Conservation (phyloP, 1,139 yeast species). For the Lodderomyces metapsilosis region DNA sequence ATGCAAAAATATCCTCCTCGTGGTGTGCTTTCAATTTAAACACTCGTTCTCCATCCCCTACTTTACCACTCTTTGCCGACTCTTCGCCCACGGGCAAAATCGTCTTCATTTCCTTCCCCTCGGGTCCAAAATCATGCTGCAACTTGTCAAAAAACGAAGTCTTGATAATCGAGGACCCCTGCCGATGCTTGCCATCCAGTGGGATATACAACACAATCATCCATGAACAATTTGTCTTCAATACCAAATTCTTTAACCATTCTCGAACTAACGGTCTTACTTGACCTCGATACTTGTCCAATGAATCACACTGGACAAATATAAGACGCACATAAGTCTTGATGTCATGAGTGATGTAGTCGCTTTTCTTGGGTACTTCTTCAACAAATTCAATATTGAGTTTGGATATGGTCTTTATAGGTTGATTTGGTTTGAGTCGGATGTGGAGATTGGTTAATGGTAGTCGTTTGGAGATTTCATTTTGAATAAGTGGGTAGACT, state of each 20-base stretch:
- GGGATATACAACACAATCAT: conserved; percentile 58
- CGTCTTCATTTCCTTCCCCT: conserved; percentile 35
- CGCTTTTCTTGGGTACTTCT: conserved; percentile 48
- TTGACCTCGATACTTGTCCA: conserved; percentile 74
- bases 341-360: conserved; percentile 4
- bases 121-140: conserved; percentile 58
- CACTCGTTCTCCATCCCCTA: conserved; percentile 33
- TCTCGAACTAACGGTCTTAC: conserved; percentile 79
- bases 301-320: conserved; percentile 61
- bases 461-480: conserved; percentile 51
- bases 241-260: conserved; percentile 64
- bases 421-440: conserved; percentile 56
- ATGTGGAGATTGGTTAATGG: conserved; percentile 80
- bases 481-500: conserved; percentile 54
- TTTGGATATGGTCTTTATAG: conserved; percentile 65
- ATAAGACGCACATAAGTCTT: conserved; percentile 67
- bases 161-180: conserved; percentile 43
- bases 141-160: conserved; percentile 65
- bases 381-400: conserved; percentile 61
- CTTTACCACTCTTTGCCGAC: not conserved
- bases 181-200: conserved; percentile 41
- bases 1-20: conserved; percentile 49
- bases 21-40: conserved; percentile 39
- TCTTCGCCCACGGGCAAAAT: conserved; percentile 16
- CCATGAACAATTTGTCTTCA: conserved; percentile 55